Evolutionary conservation across 108 stramenopile species (phyloP).

Genomic region (Conticribra weissflogii): DNA sequence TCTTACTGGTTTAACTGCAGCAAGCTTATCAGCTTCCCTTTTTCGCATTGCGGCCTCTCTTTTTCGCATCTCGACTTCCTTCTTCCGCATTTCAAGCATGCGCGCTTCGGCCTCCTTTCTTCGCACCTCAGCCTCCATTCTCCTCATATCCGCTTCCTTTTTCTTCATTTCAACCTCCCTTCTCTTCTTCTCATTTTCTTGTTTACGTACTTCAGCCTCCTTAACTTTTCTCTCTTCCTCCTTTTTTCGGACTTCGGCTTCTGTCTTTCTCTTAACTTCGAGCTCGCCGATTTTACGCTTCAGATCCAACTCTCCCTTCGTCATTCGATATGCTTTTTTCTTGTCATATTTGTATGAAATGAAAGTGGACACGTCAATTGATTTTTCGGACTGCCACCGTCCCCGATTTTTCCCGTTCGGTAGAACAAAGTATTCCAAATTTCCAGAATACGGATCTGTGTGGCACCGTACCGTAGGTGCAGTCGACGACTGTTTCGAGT

Average conservation of each 20-base stretch:
- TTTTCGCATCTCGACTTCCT: too few species aligned
- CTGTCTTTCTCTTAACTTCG: not conserved
- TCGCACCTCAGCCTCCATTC: not conserved
- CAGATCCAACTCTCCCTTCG: not conserved
- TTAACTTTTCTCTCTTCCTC: too few species aligned
- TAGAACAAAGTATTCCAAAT: slow-evolving; percentile 63
- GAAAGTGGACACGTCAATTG: slow-evolving; percentile 52
- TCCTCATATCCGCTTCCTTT: not conserved
- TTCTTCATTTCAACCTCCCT: too few species aligned
- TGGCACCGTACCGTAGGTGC: slow-evolving; percentile 47
- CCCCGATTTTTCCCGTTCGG: slow-evolving; percentile 50
- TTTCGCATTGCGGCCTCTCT: not conserved
- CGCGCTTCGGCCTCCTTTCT: too few species aligned
- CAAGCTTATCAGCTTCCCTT: not conserved
- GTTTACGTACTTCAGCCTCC: too few species aligned
- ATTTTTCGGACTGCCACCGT: slow-evolving; percentile 56
- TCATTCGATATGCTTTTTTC: slow-evolving; percentile 1
- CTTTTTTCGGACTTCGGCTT: not conserved
- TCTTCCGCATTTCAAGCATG: too few species aligned
- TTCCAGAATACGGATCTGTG: slow-evolving; percentile 55
- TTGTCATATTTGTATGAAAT: slow-evolving; percentile 47
- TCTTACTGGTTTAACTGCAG: too few species aligned
- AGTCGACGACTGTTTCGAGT: slow-evolving; percentile 25
- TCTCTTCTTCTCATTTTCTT: too few species aligned
- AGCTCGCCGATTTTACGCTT: not conserved